Conservation (phyloP, 2,329 filamentous ascomycete species). For the Ophiocordyceps australis region DNA sequence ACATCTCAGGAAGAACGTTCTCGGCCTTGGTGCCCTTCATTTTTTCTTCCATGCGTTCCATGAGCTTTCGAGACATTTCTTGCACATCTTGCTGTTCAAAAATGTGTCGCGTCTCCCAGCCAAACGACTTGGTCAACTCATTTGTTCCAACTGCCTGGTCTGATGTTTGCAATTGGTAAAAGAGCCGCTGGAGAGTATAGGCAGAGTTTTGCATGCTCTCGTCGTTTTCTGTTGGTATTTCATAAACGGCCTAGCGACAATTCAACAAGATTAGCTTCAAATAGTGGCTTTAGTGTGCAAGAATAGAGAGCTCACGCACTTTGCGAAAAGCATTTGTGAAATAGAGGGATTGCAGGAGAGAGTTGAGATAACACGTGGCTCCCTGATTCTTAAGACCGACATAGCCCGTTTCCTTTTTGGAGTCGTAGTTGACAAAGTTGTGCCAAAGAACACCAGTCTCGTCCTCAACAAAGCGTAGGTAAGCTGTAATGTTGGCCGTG, state of each 20-base stretch:
- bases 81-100: conserved; percentile 99
- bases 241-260: conserved; percentile 90
- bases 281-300: conserved; percentile 1
- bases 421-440: conserved; percentile 88
- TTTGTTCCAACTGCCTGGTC: conserved; percentile 71
- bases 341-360: conserved; percentile 66
- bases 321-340: conserved; percentile 90
- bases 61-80: conserved; percentile 86
- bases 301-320: conserved; percentile 23
- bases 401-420: conserved; percentile 97
- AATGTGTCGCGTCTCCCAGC: conserved; percentile 94
- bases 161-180: conserved; percentile 86
- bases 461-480: conserved; percentile 66
- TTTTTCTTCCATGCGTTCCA: conserved; percentile 91
- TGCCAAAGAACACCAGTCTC: conserved; percentile 83
- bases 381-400: conserved; percentile 95
- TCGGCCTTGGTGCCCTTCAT: conserved; percentile 96
- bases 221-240: conserved; percentile 84
- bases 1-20: conserved; percentile 75
- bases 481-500: conserved; percentile 62
- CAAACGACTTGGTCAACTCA: conserved; percentile 90
- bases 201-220: conserved; percentile 72
- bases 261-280: too few relatives aligned
- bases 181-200: conserved; percentile 82
- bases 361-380: conserved; percentile 79